Percentiles rank a stretch among this genome's conserved stretches.
phyloP scores from a whole-genome alignment of 139 green algal genomes.

The Yamagishiella unicocca region DNA sequence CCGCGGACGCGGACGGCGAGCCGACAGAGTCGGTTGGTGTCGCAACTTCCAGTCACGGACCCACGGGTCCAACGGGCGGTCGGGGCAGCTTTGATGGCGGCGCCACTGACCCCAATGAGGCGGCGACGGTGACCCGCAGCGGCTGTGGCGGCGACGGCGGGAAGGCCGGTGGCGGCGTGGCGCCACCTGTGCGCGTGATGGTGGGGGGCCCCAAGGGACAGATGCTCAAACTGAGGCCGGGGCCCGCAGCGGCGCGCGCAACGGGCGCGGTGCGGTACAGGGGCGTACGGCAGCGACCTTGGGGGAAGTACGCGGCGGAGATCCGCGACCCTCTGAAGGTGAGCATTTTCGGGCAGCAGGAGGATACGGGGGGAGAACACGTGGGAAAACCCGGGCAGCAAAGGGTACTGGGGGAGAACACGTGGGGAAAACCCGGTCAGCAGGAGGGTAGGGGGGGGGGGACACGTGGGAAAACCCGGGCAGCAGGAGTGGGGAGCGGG shows the following conservation, averaged over 20 bases:
- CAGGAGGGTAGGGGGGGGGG: no score
- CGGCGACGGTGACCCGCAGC: no score
- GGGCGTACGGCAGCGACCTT: conserved; percentile 68
- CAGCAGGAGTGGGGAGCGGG: no score
- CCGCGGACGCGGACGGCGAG: background rate
- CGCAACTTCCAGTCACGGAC: background rate
- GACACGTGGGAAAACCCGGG: no score
- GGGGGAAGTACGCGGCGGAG: conserved; percentile 73
- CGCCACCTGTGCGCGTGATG: background rate
- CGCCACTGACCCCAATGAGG: background rate
- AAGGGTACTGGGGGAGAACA: no score
- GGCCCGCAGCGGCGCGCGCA: conserved; percentile 1
- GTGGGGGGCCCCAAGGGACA: no score
- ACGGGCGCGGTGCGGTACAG: conserved; percentile 83
- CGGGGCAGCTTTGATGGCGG: no score
- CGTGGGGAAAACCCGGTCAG: no score
- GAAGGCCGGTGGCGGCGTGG: background rate
- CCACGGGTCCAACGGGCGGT: no score
- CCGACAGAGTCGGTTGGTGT: background rate
- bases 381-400: no score
- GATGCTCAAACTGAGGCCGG: background rate
- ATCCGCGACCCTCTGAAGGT: conserved; percentile 72
- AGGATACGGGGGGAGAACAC: no score
- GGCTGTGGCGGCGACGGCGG: background rate
- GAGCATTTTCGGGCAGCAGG: no score